phyloP scores from a whole-genome alignment of 1,284 basidiomycete species.

The Clitocybe nebularis region DNA sequence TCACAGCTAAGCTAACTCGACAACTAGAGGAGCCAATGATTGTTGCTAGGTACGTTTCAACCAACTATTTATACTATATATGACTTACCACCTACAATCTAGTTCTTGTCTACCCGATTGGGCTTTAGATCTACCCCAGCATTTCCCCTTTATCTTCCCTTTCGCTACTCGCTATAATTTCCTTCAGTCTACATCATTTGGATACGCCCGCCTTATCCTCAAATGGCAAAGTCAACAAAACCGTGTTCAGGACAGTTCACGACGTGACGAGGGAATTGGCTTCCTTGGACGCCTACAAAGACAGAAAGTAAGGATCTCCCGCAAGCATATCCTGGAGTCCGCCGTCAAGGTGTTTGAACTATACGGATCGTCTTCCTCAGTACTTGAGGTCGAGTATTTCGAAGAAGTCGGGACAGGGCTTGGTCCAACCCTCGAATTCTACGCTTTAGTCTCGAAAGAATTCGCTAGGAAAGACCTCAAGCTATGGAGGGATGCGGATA shows the following conservation, averaged over 20 bases:
- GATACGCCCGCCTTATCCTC: conserved; percentile 89
- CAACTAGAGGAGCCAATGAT: conserved; percentile 99
- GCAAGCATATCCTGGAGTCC: conserved; percentile 93
- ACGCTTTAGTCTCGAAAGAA: conserved; percentile 89
- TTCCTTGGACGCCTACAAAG: conserved; percentile 90
- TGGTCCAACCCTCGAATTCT: conserved; percentile 98
- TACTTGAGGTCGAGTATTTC: conserved; percentile 98
- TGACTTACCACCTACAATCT: conserved; percentile 1
- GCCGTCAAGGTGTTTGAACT: conserved; percentile 97
- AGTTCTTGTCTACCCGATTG: conserved; percentile 95
- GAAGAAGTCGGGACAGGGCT: conserved; percentile 98
- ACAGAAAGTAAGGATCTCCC: conserved; percentile 95
- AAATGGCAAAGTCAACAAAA: conserved; percentile 85
- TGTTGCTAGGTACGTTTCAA: conserved; percentile 83
- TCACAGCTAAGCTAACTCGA: conserved; percentile 96
- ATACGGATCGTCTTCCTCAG: conserved; percentile 89
- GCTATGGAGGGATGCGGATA: conserved; percentile 88
- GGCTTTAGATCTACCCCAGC: conserved; percentile 90
- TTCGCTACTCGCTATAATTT: conserved; percentile 97
- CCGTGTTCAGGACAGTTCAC: conserved; percentile 67
- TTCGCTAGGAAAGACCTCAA: conserved; percentile 86
- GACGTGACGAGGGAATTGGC: conserved; percentile 86
- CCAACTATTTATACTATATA: conserved; percentile 1
- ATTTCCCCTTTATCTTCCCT: conserved; percentile 97
- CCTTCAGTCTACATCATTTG: conserved; percentile 95